Evolutionary conservation across 306 rosid genomes (phyloP), one percentile per base, ranked within the genome.

Genomic region (Vigna angularis): DNA sequence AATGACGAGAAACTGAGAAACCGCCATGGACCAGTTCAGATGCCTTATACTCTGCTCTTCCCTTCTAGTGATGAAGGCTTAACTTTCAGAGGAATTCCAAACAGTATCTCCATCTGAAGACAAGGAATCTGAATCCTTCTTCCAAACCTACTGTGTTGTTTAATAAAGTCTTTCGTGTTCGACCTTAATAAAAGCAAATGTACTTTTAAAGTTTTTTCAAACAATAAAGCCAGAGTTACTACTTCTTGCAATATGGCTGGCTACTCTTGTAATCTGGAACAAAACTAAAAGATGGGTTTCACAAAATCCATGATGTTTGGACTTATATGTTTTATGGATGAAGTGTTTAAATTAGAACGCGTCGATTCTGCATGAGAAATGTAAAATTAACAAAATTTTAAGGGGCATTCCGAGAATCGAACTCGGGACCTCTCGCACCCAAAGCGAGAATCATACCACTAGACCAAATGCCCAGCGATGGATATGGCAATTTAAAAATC

Each of bases 51-150:
- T 14, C 70, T 90, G 75, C 88, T 90, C 13, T 55, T 74, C 72
- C 97, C 93, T 20, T 52, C 85, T 4, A 87, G 93, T 16, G 45
- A 75, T 32, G 84, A 76, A 28, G 96, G 97, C 45, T 84, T 92
- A 4, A 90, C 92, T 24, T 87, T 87, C 17, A 84, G 86, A 77
- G 96, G 97, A 70, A 87, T 92, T 75, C 96, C 96, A 45, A 92
- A 90, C 36, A 92, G 38, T 5, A 58, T 58, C 38, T 58, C 64
- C 6, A 26, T 58, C 64, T 58, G 64, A 58, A 74, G 22, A 18
- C 30, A 55, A 55, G 61, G 61, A 55, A 55, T 55, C 30, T 9
- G 15, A 10, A 59, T 45, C 59, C 65, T 71, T 70, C 72, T 52
- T 28, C 67, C 16, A 14, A 9, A 55, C 34, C 34, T 34, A 20